Base-by-base conservation (phyloP, 805 yeast species). In the Danielia oregonensis region DNA sequence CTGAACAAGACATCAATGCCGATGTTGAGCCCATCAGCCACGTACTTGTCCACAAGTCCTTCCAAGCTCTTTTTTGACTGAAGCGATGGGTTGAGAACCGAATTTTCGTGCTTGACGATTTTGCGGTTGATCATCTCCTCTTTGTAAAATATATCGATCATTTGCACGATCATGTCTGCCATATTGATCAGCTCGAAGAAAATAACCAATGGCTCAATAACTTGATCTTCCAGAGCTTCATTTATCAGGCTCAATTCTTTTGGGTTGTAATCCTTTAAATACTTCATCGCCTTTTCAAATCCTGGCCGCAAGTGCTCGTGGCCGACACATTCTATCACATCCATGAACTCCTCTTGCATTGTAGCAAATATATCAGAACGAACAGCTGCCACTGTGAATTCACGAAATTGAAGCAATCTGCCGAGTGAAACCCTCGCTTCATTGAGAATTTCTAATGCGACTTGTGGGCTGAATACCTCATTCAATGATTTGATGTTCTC, bases 111-210 rank as follows among this genome's bases (percentile, higher is more conserved):
- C 47, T 81, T 79, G 17, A 87, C 77, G 15, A 86, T 70, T 28
- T 68, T 64, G 24, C 73, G 68, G 34, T 65, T 57, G 6, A 78
- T 55, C 45, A 91, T 70, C 54, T 91, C 97, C 54, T 86, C 89
- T 48, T 84, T 83, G 61, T 87, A 91, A 48, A 93, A 93, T 5
- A 87, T 86, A 33, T 85, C 88, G 28, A 89, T 64, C 94, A 91
- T 86, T 55, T 91, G 97, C 49, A 87, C 82, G 15, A 93, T 86
- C 37, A 91, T 65, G 57, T 91, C 98, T 4, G 96, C 97, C 40
- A 86, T 80, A 48, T 89, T 93, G 23, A 93, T 93, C 37, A 93
- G 70, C 54, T 91, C 97, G 12, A 94, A 83, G 49, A 93, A 91
- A 29, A 85, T 77, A 0, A 82, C 82, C 34, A 91, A 67, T 0